Percentiles rank a stretch among this genome's conserved stretches.
phyloP scores from a whole-genome alignment of 257 asterid genomes.

The Nicotiana sylvestris region DNA sequence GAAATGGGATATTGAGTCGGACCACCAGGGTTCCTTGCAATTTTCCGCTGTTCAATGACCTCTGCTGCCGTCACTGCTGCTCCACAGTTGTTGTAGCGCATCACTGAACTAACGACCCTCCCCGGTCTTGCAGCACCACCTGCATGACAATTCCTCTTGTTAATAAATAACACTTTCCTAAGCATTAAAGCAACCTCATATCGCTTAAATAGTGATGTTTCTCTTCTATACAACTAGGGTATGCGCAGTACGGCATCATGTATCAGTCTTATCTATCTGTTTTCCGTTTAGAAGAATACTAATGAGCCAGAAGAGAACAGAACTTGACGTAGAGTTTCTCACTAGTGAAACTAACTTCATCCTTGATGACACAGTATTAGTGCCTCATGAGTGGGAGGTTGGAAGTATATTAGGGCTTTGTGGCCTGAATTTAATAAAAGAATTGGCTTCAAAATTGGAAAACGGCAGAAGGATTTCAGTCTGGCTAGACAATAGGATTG shows the following conservation, averaged over 20 bases:
- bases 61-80: conserved; percentile 53
- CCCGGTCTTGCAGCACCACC: conserved; percentile 80
- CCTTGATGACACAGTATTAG: not conserved
- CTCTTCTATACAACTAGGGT: not conserved
- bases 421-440: no score
- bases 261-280: not conserved
- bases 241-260: not conserved
- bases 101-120: conserved; percentile 53
- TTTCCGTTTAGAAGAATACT: not conserved
- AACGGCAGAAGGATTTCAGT: no score
- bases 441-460: no score
- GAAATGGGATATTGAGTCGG: conserved; percentile 57
- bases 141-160: conserved; percentile 29
- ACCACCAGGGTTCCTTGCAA: conserved; percentile 48
- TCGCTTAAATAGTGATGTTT: not conserved
- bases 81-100: conserved; percentile 54
- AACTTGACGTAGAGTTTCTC: not conserved
- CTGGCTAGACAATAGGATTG: no score
- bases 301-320: not conserved
- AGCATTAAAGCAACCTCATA: not conserved
- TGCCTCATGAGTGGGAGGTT: no score
- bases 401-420: no score
- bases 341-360: not conserved
- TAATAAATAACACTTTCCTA: not conserved
- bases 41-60: conserved; percentile 53